Percentiles rank a stretch among this genome's conserved stretches.
phyloP scores from a whole-genome alignment of 306 rosid genomes.

The Acacia melanoxylon region DNA sequence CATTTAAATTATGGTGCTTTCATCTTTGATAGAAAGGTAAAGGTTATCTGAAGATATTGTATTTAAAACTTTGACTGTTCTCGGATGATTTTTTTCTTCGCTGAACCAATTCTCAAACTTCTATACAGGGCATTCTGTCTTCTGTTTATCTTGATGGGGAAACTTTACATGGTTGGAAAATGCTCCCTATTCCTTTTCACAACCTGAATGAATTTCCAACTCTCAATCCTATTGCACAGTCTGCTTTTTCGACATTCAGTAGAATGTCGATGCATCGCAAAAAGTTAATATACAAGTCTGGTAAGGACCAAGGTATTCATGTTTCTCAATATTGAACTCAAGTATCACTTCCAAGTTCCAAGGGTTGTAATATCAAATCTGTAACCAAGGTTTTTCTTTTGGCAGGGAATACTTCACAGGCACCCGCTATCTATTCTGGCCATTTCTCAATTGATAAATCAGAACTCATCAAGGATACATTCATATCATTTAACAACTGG shows the following conservation, averaged over 20 bases:
- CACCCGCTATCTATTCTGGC: slow-evolving; percentile 78
- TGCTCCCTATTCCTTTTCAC: slow-evolving; percentile 63
- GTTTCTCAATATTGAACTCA: slow-evolving; percentile 8
- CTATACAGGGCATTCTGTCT: slow-evolving; percentile 80
- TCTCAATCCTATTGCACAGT: slow-evolving; percentile 43
- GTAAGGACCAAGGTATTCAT: slow-evolving; percentile 38
- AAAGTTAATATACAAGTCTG: slow-evolving; percentile 41
- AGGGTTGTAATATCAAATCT: slow-evolving; percentile 25
- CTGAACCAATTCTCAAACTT: slow-evolving; percentile 34
- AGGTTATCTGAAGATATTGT: slow-evolving; percentile 17
- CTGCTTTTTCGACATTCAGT: slow-evolving; percentile 41
- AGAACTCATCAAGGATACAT: slow-evolving; percentile 66
- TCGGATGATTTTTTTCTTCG: slow-evolving; percentile 24
- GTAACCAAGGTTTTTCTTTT: slow-evolving; percentile 29
- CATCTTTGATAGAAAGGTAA: slow-evolving; percentile 87
- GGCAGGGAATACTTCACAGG: slow-evolving; percentile 59
- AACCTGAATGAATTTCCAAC: slow-evolving; percentile 65
- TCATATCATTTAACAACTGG: slow-evolving; percentile 73
- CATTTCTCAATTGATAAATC: slow-evolving; percentile 58
- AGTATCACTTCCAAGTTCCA: slow-evolving; percentile 6
- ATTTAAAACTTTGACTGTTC: slow-evolving; percentile 9
- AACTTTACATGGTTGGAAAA: slow-evolving; percentile 64
- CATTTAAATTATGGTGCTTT: slow-evolving; percentile 80
- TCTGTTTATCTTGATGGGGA: slow-evolving; percentile 68
- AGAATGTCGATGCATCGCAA: slow-evolving; percentile 37